A percentile compares a stretch with the other conserved stretches of the same genome.
Evolutionary conservation across 768 basidiomycete genomes (phyloP).

Genomic region (Scleroderma citrinum): DNA sequence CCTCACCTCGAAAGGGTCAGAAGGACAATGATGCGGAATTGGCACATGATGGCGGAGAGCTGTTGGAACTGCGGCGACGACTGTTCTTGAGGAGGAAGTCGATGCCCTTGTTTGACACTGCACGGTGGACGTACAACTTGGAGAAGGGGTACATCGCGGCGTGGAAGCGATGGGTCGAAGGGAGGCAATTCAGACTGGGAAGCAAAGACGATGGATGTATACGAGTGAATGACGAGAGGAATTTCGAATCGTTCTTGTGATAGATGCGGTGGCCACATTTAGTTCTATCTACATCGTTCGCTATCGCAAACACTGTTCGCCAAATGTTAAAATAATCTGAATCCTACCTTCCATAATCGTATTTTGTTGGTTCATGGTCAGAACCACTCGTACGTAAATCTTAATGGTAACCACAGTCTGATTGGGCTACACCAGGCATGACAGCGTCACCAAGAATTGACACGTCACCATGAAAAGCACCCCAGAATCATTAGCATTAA

Average conservation of each 20-base stretch:
- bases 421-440: too few species aligned
- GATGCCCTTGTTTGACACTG: conserved; percentile 45
- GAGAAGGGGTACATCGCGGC: conserved; percentile 39
- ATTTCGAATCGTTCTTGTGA: neutral
- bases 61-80: conserved; percentile 35
- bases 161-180: conserved; percentile 45
- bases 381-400: too few species aligned
- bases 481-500: too few species aligned
- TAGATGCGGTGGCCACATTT: too few species aligned
- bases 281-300: neutral
- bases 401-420: too few species aligned
- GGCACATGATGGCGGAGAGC: conserved; percentile 22
- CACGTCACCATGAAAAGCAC: too few species aligned
- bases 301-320: too few species aligned
- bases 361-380: too few species aligned
- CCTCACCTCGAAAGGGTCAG: too few species aligned
- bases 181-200: conserved; percentile 29
- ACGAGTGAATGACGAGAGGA: conserved; percentile 23
- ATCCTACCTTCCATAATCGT: too few species aligned
- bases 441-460: too few species aligned
- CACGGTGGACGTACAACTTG: conserved; percentile 40
- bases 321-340: too few species aligned
- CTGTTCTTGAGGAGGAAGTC: conserved; percentile 37
- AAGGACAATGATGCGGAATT: neutral
- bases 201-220: conserved; percentile 28